Percentiles rank a stretch among this genome's conserved stretches.
Conservation (phyloP, 2,329 filamentous ascomycete genomes). For the Drechslerella stenobrocha region DNA sequence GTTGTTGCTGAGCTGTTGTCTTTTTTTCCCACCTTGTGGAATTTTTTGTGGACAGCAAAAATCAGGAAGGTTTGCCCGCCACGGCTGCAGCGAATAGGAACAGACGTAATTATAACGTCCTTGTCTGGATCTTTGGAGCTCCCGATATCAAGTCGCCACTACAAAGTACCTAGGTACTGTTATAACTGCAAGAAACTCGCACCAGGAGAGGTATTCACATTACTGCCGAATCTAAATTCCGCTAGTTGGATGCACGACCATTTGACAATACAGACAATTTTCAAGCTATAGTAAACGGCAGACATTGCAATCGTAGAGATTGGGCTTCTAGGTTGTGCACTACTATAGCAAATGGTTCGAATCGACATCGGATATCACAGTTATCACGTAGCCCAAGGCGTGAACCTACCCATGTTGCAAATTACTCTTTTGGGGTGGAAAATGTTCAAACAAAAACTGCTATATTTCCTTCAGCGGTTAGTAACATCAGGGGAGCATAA, state of each 20-base stretch:
- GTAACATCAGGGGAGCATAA: conserved; percentile 46
- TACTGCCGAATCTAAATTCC: too few species aligned
- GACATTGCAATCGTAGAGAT: too few species aligned
- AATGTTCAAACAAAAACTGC: conserved; percentile 4
- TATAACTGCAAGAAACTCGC: too few species aligned
- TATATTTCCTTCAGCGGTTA: conserved; percentile 29
- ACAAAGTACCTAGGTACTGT: too few species aligned
- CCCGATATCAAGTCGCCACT: too few species aligned
- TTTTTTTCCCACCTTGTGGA: conserved; percentile 47
- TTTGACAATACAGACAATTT: too few species aligned
- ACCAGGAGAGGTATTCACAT: too few species aligned
- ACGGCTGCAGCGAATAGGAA: conserved; percentile 32
- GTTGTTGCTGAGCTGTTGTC: conserved; percentile 49
- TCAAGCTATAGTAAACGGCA: too few species aligned
- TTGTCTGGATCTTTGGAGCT: too few species aligned
- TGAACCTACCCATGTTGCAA: conserved; percentile 8
- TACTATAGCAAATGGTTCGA: not conserved
- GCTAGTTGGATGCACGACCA: too few species aligned
- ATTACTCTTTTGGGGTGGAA: conserved; percentile 1
- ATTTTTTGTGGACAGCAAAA: conserved; percentile 35
- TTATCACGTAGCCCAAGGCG: not conserved
- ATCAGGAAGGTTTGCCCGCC: conserved; percentile 39
- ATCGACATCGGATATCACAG: too few species aligned
- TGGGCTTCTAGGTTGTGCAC: not conserved
- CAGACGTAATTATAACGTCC: conserved; percentile 33